These are phyloP conservation scores for Hortaea werneckii DNA, from an alignment of 2,329 filamentous ascomycete species.

Conservation along the genomic window DNA sequence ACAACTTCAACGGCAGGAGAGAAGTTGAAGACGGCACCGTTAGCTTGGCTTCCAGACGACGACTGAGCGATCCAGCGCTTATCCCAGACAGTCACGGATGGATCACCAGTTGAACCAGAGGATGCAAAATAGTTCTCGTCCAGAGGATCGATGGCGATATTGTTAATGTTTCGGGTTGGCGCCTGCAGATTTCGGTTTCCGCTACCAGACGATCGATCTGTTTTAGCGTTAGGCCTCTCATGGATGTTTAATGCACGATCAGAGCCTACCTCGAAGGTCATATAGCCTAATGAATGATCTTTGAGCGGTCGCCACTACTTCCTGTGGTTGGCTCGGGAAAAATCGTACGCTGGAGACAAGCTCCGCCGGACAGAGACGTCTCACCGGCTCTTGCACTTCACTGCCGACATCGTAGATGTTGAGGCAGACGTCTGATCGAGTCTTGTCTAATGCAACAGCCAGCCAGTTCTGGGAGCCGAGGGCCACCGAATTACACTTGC, in stretches of 20 bases:
- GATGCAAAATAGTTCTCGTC: conserved; percentile 80
- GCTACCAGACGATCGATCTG: conserved; percentile 15
- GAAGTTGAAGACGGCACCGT: conserved; percentile 47
- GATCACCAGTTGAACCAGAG: conserved; percentile 60
- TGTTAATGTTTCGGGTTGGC: conserved; percentile 51
- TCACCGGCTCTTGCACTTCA: conserved; percentile 44
- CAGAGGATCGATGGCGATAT: conserved; percentile 65
- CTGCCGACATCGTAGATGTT: conserved; percentile 72
- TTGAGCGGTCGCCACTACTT: conserved; percentile 65
- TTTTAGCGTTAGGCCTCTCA: no score
- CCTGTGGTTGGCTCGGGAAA: conserved; percentile 66
- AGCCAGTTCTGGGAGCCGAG: conserved; percentile 64
- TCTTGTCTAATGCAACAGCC: conserved; percentile 69
- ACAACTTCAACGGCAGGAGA: conserved; percentile 42
- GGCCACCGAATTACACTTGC: conserved; percentile 71
- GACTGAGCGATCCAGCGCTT: conserved; percentile 41
- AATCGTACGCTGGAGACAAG: conserved; percentile 77
- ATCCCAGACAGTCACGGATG: conserved; percentile 69
- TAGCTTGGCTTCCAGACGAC: conserved; percentile 45
- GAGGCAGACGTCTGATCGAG: conserved; percentile 70
- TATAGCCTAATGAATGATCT: conserved; percentile 66
- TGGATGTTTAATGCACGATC: background rate
- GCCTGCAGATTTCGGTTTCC: conserved; percentile 29
- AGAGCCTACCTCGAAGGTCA: conserved; percentile 57
- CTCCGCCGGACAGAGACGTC: conserved; percentile 50